Percentiles rank a stretch among this genome's conserved stretches.
phyloP scores from a whole-genome alignment of 2,329 filamentous ascomycete species.

The Pseudocercospora fijiensis region DNA sequence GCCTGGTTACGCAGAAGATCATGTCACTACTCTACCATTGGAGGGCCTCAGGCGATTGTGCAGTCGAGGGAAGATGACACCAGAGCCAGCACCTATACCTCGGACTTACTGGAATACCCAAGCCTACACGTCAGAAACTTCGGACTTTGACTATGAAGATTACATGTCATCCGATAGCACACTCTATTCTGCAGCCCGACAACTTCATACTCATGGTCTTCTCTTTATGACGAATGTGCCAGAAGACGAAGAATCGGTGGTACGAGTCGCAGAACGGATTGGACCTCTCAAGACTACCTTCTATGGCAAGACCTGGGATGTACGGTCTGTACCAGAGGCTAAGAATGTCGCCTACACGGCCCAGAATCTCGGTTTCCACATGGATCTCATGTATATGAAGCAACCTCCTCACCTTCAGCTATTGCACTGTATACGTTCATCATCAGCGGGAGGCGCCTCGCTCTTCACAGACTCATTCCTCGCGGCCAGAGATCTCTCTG shows the following conservation, averaged over 20 bases:
- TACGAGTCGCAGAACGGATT: conserved; percentile 67
- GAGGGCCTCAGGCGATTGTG: conserved; percentile 6
- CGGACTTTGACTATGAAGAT: conserved; percentile 65
- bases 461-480: conserved; percentile 76
- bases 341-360: conserved; percentile 90
- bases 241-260: conserved; percentile 52
- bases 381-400: conserved; percentile 85
- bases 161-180: conserved; percentile 63
- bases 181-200: conserved; percentile 62
- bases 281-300: conserved; percentile 82
- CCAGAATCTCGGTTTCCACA: conserved; percentile 79
- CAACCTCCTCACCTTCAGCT: conserved; percentile 80
- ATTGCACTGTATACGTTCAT: conserved; percentile 84
- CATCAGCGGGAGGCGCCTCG: conserved; percentile 75
- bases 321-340: conserved; percentile 74
- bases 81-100: not conserved
- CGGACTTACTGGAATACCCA: conserved; percentile 45
- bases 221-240: conserved; percentile 77
- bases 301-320: conserved; percentile 89
- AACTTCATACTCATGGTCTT: conserved; percentile 67
- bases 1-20: conserved; percentile 43
- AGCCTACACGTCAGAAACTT: conserved; percentile 50
- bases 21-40: conserved; percentile 42
- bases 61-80: conserved; percentile 1
- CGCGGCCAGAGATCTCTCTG: conserved; percentile 50